phyloP scores from a whole-genome alignment of 2,329 filamentous ascomycete genomes.

The Diaporthe helianthi region DNA sequence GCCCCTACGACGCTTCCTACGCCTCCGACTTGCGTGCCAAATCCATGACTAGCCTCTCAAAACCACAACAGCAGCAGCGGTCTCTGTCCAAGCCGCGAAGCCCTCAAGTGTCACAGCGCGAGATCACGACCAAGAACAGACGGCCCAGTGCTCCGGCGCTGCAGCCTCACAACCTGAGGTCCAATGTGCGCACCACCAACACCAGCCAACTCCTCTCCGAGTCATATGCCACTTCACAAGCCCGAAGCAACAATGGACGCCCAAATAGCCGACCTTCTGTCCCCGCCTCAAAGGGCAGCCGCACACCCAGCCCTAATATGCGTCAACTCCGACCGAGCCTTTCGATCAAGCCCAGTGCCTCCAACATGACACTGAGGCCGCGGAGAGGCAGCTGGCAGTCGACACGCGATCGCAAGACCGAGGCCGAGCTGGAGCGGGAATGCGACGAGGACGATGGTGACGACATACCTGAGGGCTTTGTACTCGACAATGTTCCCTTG shows the following conservation, averaged over 20 bases:
- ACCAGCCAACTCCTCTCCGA: slow-evolving; percentile 45
- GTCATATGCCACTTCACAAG: slow-evolving; percentile 41
- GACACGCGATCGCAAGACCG: slow-evolving; percentile 68
- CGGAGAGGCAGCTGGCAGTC: slow-evolving; percentile 78
- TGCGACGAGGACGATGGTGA: slow-evolving; percentile 80
- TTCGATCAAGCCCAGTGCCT: slow-evolving; percentile 53
- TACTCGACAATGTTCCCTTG: slow-evolving; percentile 83
- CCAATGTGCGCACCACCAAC: slow-evolving; percentile 60
- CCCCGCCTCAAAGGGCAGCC: slow-evolving; percentile 52
- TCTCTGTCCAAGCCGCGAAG: slow-evolving; percentile 41
- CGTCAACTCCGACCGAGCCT: slow-evolving; percentile 44
- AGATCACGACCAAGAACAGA: slow-evolving; percentile 43
- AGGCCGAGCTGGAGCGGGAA: slow-evolving; percentile 75
- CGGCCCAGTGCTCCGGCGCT: slow-evolving; percentile 55
- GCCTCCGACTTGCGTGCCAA: slow-evolving; percentile 50
- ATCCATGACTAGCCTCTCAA: slow-evolving; percentile 38
- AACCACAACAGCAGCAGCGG: slow-evolving; percentile 36
- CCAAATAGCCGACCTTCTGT: slow-evolving; percentile 48
- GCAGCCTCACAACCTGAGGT: slow-evolving; percentile 52
- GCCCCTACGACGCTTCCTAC: slow-evolving; percentile 59
- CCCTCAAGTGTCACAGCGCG: slow-evolving; percentile 40
- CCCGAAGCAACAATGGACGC: slow-evolving; percentile 39
- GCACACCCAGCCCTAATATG: slow-evolving; percentile 55
- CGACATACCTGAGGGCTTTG: slow-evolving; percentile 78
- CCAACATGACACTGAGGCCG: slow-evolving; percentile 48